These are phyloP conservation scores for Ogataea paraovalis DNA, from an alignment of 805 yeast genomes.

Conservation along the genomic window DNA sequence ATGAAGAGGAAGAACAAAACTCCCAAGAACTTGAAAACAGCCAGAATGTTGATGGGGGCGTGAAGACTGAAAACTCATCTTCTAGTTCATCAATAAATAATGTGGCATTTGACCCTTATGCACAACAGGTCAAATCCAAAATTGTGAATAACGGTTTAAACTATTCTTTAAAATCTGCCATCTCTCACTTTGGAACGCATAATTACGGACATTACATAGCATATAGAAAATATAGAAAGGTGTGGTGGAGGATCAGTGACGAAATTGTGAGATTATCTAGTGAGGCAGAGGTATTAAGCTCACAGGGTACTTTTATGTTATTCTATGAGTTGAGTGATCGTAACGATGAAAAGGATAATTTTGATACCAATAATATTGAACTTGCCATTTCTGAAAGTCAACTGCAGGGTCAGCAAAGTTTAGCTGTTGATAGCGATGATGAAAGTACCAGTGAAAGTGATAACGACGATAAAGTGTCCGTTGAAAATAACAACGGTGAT, in stretches of 20 bases:
- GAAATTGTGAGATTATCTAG: slow-evolving; percentile 78
- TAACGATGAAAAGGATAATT: slow-evolving; percentile 30
- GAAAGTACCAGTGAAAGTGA: slow-evolving; percentile 1
- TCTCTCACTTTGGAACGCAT: slow-evolving; percentile 92
- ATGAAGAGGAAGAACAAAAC: background rate
- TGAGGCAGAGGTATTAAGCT: slow-evolving; percentile 72
- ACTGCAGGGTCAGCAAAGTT: slow-evolving; percentile 8
- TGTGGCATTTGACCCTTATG: slow-evolving; percentile 3
- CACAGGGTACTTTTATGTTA: slow-evolving; percentile 90
- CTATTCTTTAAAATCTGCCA: slow-evolving; percentile 78
- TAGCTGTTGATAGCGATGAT: background rate
- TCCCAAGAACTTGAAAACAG: background rate
- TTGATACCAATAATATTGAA: slow-evolving; percentile 29
- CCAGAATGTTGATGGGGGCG: background rate
- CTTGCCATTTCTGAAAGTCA: slow-evolving; percentile 2
- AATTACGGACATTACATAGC: slow-evolving; percentile 97
- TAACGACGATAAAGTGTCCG: background rate
- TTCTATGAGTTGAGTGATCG: slow-evolving; percentile 61
- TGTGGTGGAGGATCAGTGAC: slow-evolving; percentile 96
- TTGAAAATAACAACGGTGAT: background rate
- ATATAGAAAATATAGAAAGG: slow-evolving; percentile 72
- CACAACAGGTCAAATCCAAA: slow-evolving; percentile 5
- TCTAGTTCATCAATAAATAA: background rate
- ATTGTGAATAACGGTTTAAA: slow-evolving; percentile 39
- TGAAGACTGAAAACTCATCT: background rate